Percentiles rank a stretch among this genome's conserved stretches.
These are phyloP conservation scores for Eucalyptus tenuipes DNA, from an alignment of 345 rosid genomes.

Conservation along the genomic window DNA sequence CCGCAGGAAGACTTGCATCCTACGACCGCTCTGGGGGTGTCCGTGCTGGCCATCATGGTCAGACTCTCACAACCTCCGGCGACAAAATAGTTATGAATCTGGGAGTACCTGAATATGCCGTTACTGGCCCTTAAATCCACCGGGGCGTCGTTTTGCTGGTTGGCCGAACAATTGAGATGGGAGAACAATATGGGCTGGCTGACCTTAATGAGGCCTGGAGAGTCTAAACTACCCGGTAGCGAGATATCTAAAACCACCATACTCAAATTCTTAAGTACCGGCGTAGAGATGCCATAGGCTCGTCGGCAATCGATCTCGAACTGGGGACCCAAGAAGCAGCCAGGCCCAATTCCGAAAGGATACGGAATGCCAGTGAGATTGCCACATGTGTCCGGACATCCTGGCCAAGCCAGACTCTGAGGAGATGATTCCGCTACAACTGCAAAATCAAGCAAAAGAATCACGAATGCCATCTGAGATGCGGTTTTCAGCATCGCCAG, in stretches of 20 bases:
- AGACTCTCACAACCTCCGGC: neutral
- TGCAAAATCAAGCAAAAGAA: neutral
- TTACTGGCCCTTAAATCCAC: neutral
- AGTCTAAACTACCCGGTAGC: neutral
- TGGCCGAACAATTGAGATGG: neutral
- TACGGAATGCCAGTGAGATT: neutral
- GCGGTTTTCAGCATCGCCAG: neutral
- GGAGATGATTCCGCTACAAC: neutral
- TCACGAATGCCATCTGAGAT: neutral
- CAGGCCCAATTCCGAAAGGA: neutral
- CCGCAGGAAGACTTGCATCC: neutral
- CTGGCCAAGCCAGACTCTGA: neutral
- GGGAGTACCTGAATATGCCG: neutral
- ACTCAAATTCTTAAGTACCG: neutral
- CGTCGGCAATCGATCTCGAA: neutral
- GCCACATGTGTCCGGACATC: neutral
- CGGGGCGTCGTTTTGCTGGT: neutral
- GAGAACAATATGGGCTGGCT: neutral
- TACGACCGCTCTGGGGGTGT: neutral
- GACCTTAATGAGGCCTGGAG: neutral
- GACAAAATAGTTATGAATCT: neutral
- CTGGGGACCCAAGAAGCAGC: neutral
- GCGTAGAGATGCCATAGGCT: neutral
- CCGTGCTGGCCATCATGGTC: neutral
- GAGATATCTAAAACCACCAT: neutral